phyloP scores from a whole-genome alignment of 2,329 filamentous ascomycete species.

The Clonostachys rhizophaga region DNA sequence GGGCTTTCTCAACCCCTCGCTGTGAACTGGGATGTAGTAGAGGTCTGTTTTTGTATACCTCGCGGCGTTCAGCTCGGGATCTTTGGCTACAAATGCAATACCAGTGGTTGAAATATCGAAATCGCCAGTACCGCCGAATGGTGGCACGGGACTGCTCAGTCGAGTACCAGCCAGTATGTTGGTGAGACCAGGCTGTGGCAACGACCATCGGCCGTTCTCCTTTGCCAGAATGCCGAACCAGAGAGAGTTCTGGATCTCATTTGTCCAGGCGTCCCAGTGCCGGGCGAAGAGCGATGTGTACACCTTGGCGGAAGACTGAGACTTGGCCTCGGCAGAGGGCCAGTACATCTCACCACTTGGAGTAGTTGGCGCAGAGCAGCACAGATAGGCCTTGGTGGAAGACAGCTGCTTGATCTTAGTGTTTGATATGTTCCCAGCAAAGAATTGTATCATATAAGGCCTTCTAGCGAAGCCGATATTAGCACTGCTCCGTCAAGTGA shows the following conservation, averaged over 20 bases:
- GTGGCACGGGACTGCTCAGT: slow-evolving; percentile 65
- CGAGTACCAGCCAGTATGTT: slow-evolving; percentile 60
- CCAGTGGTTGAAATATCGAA: slow-evolving; percentile 68
- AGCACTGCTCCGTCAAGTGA: no score
- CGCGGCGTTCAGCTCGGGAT: slow-evolving; percentile 65
- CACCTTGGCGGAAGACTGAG: slow-evolving; percentile 60
- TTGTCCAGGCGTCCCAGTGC: slow-evolving; percentile 78
- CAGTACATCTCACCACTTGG: slow-evolving; percentile 68
- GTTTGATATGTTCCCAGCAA: slow-evolving; percentile 52
- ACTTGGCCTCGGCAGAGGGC: slow-evolving; percentile 52
- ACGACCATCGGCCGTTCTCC: slow-evolving; percentile 29
- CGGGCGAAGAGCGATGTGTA: slow-evolving; percentile 74
- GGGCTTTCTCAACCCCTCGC: slow-evolving; percentile 34
- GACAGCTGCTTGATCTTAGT: slow-evolving; percentile 51
- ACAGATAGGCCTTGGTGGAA: slow-evolving; percentile 45
- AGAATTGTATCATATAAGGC: slow-evolving; percentile 36
- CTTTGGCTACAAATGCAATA: slow-evolving; percentile 71
- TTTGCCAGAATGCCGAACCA: slow-evolving; percentile 64
- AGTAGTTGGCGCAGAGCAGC: slow-evolving; percentile 59
- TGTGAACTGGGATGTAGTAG: slow-evolving; percentile 63
- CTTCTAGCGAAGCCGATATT: slow-evolving; percentile 4
- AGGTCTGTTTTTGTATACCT: slow-evolving; percentile 79
- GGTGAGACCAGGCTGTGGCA: slow-evolving; percentile 40
- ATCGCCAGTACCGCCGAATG: slow-evolving; percentile 76
- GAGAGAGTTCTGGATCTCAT: slow-evolving; percentile 64